phyloP scores from a whole-genome alignment of 2,329 filamentous ascomycete genomes.

The Pseudogymnoascus sp. region DNA sequence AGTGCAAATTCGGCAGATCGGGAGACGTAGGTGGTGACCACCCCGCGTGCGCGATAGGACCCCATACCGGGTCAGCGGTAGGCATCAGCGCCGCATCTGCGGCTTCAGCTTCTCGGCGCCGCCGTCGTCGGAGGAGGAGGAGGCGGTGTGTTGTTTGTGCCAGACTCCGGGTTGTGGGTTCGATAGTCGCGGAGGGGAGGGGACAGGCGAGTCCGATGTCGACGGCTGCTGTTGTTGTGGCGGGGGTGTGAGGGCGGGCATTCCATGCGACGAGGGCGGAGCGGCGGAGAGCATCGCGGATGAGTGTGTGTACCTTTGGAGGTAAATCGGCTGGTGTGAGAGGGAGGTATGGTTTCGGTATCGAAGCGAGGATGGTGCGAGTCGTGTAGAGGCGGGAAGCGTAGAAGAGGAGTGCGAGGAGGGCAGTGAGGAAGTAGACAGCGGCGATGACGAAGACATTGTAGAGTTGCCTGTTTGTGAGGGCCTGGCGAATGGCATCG shows the following conservation, averaged over 20 bases:
- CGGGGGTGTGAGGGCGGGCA: slow-evolving; percentile 54
- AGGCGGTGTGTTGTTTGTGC: neutral
- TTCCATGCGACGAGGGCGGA: slow-evolving; percentile 78
- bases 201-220: neutral
- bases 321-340: slow-evolving; percentile 77
- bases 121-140: neutral
- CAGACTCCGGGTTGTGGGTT: neutral
- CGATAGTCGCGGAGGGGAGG: neutral
- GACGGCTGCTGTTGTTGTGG: neutral
- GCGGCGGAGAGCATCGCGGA: slow-evolving; percentile 61
- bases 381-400: slow-evolving; percentile 79
- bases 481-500: slow-evolving; percentile 72
- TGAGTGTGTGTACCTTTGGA: slow-evolving; percentile 64
- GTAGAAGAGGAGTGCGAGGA: slow-evolving; percentile 69
- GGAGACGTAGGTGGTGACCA: slow-evolving; percentile 75
- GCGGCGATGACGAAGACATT: slow-evolving; percentile 78
- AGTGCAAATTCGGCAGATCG: slow-evolving; percentile 74
- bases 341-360: slow-evolving; percentile 80
- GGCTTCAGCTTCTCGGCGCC: neutral
- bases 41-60: slow-evolving; percentile 72
- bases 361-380: slow-evolving; percentile 65
- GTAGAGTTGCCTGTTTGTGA: slow-evolving; percentile 55
- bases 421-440: slow-evolving; percentile 62
- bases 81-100: neutral
- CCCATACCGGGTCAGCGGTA: slow-evolving; percentile 50